Percentiles rank a stretch among this genome's conserved stretches.
Conservation (phyloP, 2,329 filamentous ascomycete genomes). For the Colletotrichum salicis region DNA sequence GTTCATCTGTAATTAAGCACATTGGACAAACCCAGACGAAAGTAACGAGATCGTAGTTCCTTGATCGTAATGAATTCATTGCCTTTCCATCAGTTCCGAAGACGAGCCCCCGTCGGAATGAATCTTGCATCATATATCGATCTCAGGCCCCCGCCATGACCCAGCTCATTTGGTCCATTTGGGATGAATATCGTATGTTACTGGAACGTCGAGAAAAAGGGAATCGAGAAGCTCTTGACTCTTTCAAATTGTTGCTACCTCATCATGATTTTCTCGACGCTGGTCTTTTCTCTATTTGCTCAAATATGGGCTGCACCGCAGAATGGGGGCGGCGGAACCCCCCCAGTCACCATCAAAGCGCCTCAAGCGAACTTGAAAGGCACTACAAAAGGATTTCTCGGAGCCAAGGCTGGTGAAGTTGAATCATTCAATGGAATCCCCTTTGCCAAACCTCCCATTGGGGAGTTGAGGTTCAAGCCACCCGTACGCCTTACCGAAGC, state of each 20-base stretch:
- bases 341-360: conserved; percentile 23
- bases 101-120: not conserved
- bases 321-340: not conserved
- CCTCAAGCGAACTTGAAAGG: conserved; percentile 27
- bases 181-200: not conserved
- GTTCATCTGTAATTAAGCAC: conserved; percentile 25
- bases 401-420: conserved; percentile 43
- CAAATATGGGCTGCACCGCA: conserved; percentile 11
- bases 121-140: conserved; percentile 5
- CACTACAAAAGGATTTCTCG: conserved; percentile 21
- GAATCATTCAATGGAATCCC: conserved; percentile 69
- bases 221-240: not conserved
- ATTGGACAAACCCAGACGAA: not conserved
- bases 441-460: conserved; percentile 66
- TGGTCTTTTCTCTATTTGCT: not conserved
- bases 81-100: not conserved
- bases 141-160: not conserved
- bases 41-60: not conserved
- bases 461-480: conserved; percentile 57
- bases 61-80: conserved; percentile 28
- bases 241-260: not conserved
- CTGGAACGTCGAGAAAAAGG: not conserved
- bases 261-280: conserved; percentile 1
- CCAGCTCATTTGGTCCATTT: too few species aligned
- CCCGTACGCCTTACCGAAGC: conserved; percentile 47